Conservation (phyloP, 495 filamentous ascomycete genomes). For the Penicillium pulvis region DNA sequence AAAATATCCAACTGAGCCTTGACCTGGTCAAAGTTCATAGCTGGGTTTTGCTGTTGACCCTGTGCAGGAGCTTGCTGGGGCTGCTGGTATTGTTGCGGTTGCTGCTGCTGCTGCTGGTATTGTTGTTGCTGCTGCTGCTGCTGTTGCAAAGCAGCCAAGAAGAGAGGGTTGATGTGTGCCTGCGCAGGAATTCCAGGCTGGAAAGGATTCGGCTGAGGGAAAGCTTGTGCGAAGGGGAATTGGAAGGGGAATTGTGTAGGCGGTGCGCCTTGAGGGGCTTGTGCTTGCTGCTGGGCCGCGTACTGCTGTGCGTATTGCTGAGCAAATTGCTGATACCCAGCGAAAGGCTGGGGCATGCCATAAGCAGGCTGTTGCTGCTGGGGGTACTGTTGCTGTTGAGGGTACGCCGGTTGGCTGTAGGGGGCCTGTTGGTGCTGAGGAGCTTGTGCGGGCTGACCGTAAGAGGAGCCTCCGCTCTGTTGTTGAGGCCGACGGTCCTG, state of each 20-base stretch:
- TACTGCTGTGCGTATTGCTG: constrained; percentile 29
- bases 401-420: constrained; percentile 30
- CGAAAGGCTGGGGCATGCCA: constrained; percentile 34
- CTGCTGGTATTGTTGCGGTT: constrained; percentile 38
- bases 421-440: constrained; percentile 29
- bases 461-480: constrained; percentile 27
- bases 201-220: constrained; percentile 34
- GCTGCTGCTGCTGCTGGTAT: constrained; percentile 33
- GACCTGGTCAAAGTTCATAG: constrained; percentile 46
- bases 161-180: constrained; percentile 66
- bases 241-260: constrained; percentile 42
- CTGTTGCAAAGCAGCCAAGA: constrained; percentile 54
- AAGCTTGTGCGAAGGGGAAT: constrained; percentile 37
- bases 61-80: constrained; percentile 44
- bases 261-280: constrained; percentile 33
- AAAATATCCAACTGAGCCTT: constrained; percentile 53
- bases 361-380: constrained; percentile 25
- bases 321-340: constrained; percentile 25
- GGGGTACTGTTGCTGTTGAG: neutral
- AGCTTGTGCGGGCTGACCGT: constrained; percentile 11
- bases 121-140: constrained; percentile 44
- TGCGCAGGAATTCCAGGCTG: constrained; percentile 43
- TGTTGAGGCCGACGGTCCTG: constrained; percentile 40
- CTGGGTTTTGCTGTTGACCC: constrained; percentile 37
- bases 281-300: constrained; percentile 37